Conservation (phyloP, 2,329 filamentous ascomycete genomes). For the Blumeria graminis region DNA sequence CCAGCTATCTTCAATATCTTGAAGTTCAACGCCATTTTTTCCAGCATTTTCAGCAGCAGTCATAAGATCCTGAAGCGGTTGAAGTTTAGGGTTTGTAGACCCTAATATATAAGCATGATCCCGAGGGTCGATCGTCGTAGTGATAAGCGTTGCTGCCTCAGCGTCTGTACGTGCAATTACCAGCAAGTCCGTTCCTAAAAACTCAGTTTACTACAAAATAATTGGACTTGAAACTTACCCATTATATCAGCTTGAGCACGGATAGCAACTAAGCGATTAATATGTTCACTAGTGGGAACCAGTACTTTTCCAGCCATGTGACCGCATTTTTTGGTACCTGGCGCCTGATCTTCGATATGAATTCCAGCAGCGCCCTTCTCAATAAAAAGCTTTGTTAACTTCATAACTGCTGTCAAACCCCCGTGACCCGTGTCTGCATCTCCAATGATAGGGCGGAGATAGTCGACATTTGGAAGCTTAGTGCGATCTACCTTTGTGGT, state of each 20-base stretch:
- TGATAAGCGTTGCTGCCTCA: constrained; percentile 92
- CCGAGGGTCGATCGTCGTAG: constrained; percentile 81
- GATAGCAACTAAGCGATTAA: constrained; percentile 91
- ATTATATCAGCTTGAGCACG: constrained; percentile 96
- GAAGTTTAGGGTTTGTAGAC: constrained; percentile 59
- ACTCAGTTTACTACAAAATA: too few species aligned
- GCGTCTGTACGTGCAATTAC: constrained; percentile 89
- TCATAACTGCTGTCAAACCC: constrained; percentile 96
- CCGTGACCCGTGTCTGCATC: constrained; percentile 96
- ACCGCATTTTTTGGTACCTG: constrained; percentile 97
- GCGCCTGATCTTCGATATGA: constrained; percentile 95
- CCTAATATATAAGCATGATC: constrained; percentile 90
- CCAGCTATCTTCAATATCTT: constrained; percentile 86
- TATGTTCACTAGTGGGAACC: constrained; percentile 91
- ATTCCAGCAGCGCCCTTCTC: constrained; percentile 94
- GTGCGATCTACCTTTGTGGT: constrained; percentile 41
- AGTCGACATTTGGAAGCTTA: constrained; percentile 64
- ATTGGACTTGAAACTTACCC: constrained; percentile 26
- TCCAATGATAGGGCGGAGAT: constrained; percentile 83
- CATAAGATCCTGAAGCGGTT: constrained; percentile 82
- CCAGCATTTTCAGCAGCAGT: constrained; percentile 57
- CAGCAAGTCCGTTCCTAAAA: constrained; percentile 51
- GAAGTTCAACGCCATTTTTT: constrained; percentile 57
- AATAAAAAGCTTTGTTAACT: constrained; percentile 91
- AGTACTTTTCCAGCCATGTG: constrained; percentile 98